Conservation (phyloP, 139 green algal genomes). For the Chara braunii region DNA sequence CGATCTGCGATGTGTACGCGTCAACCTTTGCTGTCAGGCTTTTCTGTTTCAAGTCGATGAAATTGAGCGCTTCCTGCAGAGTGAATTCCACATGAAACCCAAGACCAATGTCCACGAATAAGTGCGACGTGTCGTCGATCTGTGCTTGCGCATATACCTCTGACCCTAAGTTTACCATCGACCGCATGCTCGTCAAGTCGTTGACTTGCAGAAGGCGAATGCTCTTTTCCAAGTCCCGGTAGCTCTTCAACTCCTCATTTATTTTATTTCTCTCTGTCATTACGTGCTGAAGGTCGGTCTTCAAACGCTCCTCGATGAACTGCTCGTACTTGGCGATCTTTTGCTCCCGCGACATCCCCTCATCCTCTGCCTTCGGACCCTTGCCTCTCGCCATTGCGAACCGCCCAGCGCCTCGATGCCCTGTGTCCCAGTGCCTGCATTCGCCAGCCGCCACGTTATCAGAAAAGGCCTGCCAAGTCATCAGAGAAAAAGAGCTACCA, state of each 20-base stretch:
- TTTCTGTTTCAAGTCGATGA: constrained; percentile 15
- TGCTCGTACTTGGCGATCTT: constrained; percentile 25
- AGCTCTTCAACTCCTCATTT: constrained; percentile 16
- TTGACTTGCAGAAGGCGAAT: constrained; percentile 17
- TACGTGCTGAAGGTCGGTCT: constrained; percentile 8
- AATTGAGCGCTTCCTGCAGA: constrained; percentile 13
- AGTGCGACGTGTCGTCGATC: constrained; percentile 18
- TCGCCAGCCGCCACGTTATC: too few relatives aligned
- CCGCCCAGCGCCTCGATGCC: too few relatives aligned
- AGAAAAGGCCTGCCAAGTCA: too few relatives aligned
- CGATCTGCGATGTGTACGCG: constrained; percentile 9
- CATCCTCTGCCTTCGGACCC: too few relatives aligned
- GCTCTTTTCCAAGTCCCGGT: constrained; percentile 21
- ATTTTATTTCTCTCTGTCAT: constrained; percentile 23
- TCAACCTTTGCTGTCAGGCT: constrained; percentile 1
- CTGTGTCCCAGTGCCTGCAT: too few relatives aligned
- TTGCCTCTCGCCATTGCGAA: too few relatives aligned
- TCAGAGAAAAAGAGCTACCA: too few relatives aligned
- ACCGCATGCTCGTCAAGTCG: constrained; percentile 5
- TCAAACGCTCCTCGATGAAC: constrained; percentile 20
- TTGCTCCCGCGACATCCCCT: too few relatives aligned
- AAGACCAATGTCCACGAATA: constrained; percentile 20
- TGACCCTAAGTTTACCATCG: constrained; percentile 27
- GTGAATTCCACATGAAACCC: constrained; percentile 32
- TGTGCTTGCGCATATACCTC: constrained; percentile 23